Percentiles rank a stretch among this genome's conserved stretches.
Conservation (phyloP, 2,329 filamentous ascomycete genomes). For the Trichophyton simii region DNA sequence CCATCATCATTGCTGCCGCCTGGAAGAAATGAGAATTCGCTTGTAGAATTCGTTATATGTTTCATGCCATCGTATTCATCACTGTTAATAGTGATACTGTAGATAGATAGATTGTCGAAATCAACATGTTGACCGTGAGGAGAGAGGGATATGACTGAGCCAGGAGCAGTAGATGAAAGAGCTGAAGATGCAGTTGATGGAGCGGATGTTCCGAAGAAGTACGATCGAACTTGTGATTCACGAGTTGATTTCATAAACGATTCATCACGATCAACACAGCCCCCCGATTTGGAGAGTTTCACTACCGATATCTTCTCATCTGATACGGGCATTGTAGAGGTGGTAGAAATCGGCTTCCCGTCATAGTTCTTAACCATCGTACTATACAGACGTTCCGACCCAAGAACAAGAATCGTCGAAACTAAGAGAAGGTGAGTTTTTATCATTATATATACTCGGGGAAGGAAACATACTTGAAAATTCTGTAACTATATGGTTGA, state of each 20-base stretch:
- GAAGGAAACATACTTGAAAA: conserved; percentile 42
- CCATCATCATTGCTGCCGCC: conserved; percentile 21
- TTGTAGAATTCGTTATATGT: conserved; percentile 24
- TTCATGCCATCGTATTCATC: conserved; percentile 30
- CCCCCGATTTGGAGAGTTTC: conserved; percentile 70
- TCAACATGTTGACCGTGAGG: conserved; percentile 79
- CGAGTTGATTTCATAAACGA: conserved; percentile 59
- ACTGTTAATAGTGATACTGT: conserved; percentile 49
- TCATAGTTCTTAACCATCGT: conserved; percentile 61
- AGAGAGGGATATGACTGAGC: conserved; percentile 57
- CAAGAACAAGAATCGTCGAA: conserved; percentile 70
- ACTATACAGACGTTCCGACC: conserved; percentile 61
- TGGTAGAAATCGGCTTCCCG: conserved; percentile 34
- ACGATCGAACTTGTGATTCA: conserved; percentile 71
- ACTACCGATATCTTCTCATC: conserved; percentile 64
- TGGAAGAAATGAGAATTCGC: conserved; percentile 26
- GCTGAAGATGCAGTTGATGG: conserved; percentile 27
- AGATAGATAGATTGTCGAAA: conserved; percentile 62
- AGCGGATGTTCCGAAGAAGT: conserved; percentile 72
- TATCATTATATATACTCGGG: background rate
- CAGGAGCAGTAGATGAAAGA: conserved; percentile 23
- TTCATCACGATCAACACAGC: conserved; percentile 65
- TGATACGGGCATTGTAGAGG: conserved; percentile 33
- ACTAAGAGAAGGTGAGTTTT: conserved; percentile 29
- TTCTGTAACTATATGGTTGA: conserved; percentile 65